phyloP scores from a whole-genome alignment of 2,329 filamentous ascomycete species.

The Diaporthe destruens region DNA sequence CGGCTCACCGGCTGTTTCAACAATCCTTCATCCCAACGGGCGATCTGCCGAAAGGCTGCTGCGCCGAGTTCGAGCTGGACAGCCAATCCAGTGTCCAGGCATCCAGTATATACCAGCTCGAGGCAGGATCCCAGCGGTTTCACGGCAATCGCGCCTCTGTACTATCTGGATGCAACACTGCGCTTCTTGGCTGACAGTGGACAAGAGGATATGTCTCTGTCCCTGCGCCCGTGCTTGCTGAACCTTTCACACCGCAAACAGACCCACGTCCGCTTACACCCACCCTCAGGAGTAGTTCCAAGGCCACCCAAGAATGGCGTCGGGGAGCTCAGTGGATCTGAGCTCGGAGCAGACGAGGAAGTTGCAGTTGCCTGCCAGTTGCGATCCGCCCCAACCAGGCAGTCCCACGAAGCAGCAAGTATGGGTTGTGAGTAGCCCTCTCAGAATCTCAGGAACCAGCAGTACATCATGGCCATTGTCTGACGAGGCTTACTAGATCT shows the following conservation, averaged over 20 bases:
- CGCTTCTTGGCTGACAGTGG: conserved; percentile 2
- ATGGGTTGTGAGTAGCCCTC: conserved; percentile 79
- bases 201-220: not conserved
- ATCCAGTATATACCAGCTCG: conserved; percentile 7
- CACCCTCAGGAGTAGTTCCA: conserved; percentile 14
- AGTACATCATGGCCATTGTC: conserved; percentile 18
- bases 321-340: conserved; percentile 44
- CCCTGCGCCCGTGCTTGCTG: not conserved
- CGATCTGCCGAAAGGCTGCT: conserved; percentile 17
- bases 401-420: conserved; percentile 81
- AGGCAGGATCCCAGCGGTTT: not conserved
- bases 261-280: not conserved
- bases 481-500: conserved; percentile 69
- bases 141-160: conserved; percentile 2
- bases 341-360: conserved; percentile 52
- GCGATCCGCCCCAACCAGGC: conserved; percentile 82
- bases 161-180: conserved; percentile 1
- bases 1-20: conserved; percentile 7
- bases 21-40: conserved; percentile 8
- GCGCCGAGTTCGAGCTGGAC: conserved; percentile 19
- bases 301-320: conserved; percentile 44
- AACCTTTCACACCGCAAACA: not conserved
- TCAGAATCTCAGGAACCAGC: conserved; percentile 7
- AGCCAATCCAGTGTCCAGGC: conserved; percentile 14
- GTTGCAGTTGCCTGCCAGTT: conserved; percentile 81